A percentile compares a stretch with the other conserved stretches of the same genome.
These are phyloP conservation scores for Tuber indicum DNA, from an alignment of 495 filamentous ascomycete species.

Conservation along the genomic window DNA sequence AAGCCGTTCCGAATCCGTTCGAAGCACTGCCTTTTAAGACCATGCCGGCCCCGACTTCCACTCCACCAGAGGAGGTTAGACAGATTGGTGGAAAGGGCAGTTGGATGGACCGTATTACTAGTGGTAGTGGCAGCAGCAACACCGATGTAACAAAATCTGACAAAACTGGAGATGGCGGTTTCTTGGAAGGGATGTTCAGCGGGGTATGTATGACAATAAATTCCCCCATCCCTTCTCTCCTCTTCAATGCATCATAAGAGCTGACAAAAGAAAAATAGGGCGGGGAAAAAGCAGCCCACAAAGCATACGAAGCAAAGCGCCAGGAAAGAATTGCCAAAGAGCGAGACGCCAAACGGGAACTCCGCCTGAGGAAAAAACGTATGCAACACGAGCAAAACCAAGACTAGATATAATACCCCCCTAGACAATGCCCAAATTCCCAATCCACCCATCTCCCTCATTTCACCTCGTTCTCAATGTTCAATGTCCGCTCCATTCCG, in stretches of 20 bases:
- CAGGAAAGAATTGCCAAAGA: not conserved
- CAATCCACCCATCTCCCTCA: not conserved
- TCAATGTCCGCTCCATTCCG: not conserved
- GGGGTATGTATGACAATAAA: not conserved
- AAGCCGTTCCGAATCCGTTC: conserved; percentile 17
- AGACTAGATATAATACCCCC: not conserved
- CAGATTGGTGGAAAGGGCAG: conserved; percentile 37
- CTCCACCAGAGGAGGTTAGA: conserved; percentile 37
- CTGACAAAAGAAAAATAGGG: not conserved
- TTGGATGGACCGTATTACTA: conserved; percentile 32
- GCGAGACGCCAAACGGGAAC: not conserved
- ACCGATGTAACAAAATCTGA: not conserved
- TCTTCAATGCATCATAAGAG: not conserved
- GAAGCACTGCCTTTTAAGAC: conserved; percentile 21
- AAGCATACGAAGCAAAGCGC: not conserved
- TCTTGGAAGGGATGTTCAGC: not conserved
- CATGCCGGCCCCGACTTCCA: conserved; percentile 28
- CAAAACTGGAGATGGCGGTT: not conserved
- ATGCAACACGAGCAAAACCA: not conserved
- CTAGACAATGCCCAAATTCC: not conserved
- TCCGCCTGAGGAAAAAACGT: not conserved
- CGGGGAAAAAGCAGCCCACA: not conserved
- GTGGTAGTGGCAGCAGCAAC: conserved; percentile 4
- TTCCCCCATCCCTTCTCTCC: not conserved
- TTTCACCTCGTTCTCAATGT: not conserved